Evolutionary conservation across 495 filamentous ascomycete species (phyloP).

Genomic region (Penicillium longicatenatum): DNA sequence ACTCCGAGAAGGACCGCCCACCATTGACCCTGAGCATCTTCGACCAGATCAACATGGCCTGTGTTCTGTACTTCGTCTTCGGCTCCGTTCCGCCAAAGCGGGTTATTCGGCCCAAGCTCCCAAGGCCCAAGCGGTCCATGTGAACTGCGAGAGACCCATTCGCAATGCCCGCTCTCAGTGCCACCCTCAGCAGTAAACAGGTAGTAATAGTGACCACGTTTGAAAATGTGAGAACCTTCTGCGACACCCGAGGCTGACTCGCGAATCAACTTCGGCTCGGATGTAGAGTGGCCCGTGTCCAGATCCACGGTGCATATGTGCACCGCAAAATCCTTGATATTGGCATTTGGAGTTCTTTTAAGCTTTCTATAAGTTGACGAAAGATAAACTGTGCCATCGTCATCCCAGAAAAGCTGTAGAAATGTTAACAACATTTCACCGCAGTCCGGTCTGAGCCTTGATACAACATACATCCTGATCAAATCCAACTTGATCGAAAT

Average conservation of each 20-base stretch:
- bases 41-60: conserved; percentile 48
- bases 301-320: conserved; percentile 44
- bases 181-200: conserved; percentile 69
- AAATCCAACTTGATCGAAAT: conserved; percentile 50
- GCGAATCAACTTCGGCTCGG: conserved; percentile 49
- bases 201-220: conserved; percentile 66
- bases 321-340: conserved; percentile 42
- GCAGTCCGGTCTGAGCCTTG: too few species aligned
- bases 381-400: conserved; percentile 41
- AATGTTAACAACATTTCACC: neutral
- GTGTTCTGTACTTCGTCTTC: conserved; percentile 43
- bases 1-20: conserved; percentile 50
- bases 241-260: conserved; percentile 56
- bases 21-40: conserved; percentile 46
- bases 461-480: conserved; percentile 45
- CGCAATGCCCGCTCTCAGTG: conserved; percentile 57
- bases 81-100: conserved; percentile 40
- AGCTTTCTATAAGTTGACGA: conserved; percentile 41
- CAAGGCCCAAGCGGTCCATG: conserved; percentile 57
- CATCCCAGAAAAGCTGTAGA: conserved; percentile 44
- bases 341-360: conserved; percentile 24
- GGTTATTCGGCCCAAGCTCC: conserved; percentile 41
- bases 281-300: conserved; percentile 34
- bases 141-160: conserved; percentile 42
- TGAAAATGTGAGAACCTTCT: conserved; percentile 68